Evolutionary conservation across 2,329 filamentous ascomycete species (phyloP).

Genomic region (Leptographium radiaticola): DNA sequence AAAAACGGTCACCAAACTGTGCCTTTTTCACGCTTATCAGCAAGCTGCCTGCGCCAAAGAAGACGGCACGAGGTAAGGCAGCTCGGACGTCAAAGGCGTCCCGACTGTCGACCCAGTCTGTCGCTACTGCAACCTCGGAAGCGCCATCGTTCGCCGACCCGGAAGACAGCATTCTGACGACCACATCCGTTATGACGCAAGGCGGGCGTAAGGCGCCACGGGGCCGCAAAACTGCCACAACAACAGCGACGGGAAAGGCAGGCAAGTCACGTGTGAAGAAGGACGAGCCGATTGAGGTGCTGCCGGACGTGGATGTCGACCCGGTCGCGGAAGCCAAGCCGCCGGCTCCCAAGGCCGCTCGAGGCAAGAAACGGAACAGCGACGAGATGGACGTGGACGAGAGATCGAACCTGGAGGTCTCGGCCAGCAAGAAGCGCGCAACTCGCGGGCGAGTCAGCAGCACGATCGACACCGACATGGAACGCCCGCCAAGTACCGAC

Average conservation of each 20-base stretch:
- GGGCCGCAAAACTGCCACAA: conserved; percentile 40
- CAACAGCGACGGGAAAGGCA: conserved; percentile 22
- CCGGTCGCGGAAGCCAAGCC: background rate
- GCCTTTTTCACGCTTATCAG: conserved; percentile 64
- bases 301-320: conserved; percentile 22
- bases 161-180: conserved; percentile 49
- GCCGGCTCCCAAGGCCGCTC: background rate
- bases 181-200: conserved; percentile 43
- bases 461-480: conserved; percentile 26
- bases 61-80: conserved; percentile 37
- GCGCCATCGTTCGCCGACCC: conserved; percentile 31
- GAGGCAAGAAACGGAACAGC: conserved; percentile 50
- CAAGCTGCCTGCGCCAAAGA: conserved; percentile 43
- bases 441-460: conserved; percentile 35
- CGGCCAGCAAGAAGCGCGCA: conserved; percentile 45
- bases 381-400: conserved; percentile 41
- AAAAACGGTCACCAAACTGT: conserved; percentile 64
- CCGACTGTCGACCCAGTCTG: conserved; percentile 47
- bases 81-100: conserved; percentile 55
- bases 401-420: conserved; percentile 28
- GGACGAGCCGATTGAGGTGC: conserved; percentile 36
- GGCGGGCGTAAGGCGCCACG: conserved; percentile 36
- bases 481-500: conserved; percentile 17
- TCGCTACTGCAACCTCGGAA: conserved; percentile 37
- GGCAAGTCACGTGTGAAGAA: conserved; percentile 38